Evolutionary conservation across 169 alveolate genomes (phyloP).

Genomic region (Eimeria zaria): DNA sequence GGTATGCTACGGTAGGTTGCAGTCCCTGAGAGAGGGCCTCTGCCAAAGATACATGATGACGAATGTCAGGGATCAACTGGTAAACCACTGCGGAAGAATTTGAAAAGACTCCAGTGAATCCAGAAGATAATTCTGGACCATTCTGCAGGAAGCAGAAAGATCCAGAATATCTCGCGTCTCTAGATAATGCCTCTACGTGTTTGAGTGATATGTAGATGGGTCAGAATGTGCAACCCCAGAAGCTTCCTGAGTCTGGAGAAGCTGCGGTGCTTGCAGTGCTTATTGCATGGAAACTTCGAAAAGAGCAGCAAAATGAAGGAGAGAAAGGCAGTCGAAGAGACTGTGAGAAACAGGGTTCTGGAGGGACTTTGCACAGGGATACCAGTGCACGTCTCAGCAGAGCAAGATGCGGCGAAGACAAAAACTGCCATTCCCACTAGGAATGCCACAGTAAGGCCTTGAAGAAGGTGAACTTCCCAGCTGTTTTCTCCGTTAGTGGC

Average conservation of each 20-base stretch:
- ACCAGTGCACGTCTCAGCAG: neutral
- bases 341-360: conserved; percentile 11
- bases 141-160: neutral
- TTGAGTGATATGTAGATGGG: neutral
- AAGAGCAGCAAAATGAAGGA: conserved; percentile 25
- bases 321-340: neutral
- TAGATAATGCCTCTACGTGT: neutral
- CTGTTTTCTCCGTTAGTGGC: neutral
- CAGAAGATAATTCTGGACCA: neutral
- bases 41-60: neutral
- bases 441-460: neutral
- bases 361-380: neutral
- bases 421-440: neutral
- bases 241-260: neutral
- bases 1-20: neutral
- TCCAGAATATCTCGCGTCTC: neutral
- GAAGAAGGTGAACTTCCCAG: neutral
- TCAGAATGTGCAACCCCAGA: neutral
- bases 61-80: neutral
- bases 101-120: neutral
- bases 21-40: neutral
- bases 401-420: neutral
- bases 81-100: neutral
- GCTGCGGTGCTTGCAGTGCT: conserved; percentile 35
- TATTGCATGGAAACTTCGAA: conserved; percentile 4